A percentile compares a stretch with the other conserved stretches of the same genome.
phyloP scores from a whole-genome alignment of 2,329 filamentous ascomycete species.

The Passalora sequoiae region DNA sequence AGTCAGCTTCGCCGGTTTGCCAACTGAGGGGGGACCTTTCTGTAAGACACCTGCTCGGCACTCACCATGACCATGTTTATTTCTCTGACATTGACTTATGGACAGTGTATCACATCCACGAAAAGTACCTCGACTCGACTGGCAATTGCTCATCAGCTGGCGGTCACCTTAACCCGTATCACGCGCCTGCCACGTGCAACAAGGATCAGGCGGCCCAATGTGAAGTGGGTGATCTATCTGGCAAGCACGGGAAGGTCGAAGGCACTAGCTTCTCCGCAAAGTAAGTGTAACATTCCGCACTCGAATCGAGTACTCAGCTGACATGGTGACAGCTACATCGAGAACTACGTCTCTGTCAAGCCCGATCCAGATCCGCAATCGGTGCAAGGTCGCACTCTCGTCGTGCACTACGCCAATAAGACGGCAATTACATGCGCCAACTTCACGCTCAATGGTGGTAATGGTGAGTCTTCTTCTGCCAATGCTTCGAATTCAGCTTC shows the following conservation, averaged over 20 bases:
- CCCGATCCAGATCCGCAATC: constrained; percentile 26
- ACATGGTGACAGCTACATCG: constrained; percentile 39
- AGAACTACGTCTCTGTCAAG: constrained; percentile 46
- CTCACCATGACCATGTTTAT: neutral
- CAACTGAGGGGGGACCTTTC: constrained; percentile 41
- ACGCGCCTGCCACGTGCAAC: constrained; percentile 38
- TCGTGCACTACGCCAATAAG: constrained; percentile 51
- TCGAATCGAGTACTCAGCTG: neutral
- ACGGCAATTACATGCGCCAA: constrained; percentile 55
- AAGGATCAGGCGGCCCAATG: constrained; percentile 35
- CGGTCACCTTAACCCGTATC: constrained; percentile 43
- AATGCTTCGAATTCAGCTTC: constrained; percentile 9
- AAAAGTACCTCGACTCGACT: constrained; percentile 37
- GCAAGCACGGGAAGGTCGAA: constrained; percentile 42
- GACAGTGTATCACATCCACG: constrained; percentile 44
- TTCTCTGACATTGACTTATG: constrained; percentile 3
- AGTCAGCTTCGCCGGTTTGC: constrained; percentile 39
- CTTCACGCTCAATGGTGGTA: constrained; percentile 36
- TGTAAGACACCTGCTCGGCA: constrained; percentile 26
- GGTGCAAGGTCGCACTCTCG: constrained; percentile 51
- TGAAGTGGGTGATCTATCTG: constrained; percentile 43
- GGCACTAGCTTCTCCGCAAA: constrained; percentile 28
- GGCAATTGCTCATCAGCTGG: constrained; percentile 42
- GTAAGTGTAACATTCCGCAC: constrained; percentile 19
- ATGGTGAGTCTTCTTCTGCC: constrained; percentile 7